These are phyloP conservation scores for Penicillium fimorum DNA, from an alignment of 495 filamentous ascomycete genomes.

Conservation along the genomic window DNA sequence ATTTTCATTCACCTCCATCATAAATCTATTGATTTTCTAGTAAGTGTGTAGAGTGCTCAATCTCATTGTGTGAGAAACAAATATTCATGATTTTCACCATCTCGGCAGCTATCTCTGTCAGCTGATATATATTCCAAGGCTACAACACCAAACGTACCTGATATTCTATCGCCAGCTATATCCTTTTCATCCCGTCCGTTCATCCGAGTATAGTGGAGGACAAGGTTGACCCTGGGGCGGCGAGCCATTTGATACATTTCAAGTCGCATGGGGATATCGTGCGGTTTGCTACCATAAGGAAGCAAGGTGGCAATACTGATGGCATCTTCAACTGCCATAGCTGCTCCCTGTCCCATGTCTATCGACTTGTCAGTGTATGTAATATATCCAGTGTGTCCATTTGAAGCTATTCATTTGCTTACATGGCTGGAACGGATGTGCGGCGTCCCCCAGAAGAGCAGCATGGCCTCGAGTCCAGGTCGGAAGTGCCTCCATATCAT, in stretches of 20 bases:
- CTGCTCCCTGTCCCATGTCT: constrained; percentile 55
- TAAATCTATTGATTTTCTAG: not conserved
- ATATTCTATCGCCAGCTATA: constrained; percentile 2
- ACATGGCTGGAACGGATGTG: constrained; percentile 58
- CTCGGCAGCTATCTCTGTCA: constrained; percentile 12
- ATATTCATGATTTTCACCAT: constrained; percentile 20
- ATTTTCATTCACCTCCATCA: not conserved
- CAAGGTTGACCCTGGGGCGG: constrained; percentile 22
- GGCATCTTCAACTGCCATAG: constrained; percentile 60
- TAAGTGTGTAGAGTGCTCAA: constrained; percentile 9
- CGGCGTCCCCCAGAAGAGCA: constrained; percentile 58
- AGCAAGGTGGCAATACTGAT: constrained; percentile 54
- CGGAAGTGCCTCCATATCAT: constrained; percentile 54
- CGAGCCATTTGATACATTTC: constrained; percentile 54
- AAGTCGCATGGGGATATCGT: constrained; percentile 48
- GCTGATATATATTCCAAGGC: not conserved
- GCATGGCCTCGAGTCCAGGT: constrained; percentile 48
- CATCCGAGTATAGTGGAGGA: constrained; percentile 15
- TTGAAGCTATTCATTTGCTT: not conserved
- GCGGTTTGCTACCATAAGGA: constrained; percentile 34
- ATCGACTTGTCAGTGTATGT: not conserved
- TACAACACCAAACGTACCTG: constrained; percentile 5
- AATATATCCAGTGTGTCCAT: not conserved
- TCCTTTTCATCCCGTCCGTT: constrained; percentile 18
- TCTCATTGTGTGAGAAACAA: constrained; percentile 19